Base-by-base conservation (phyloP, 148 eudicot species). In the Talinum fruticosum region DNA sequence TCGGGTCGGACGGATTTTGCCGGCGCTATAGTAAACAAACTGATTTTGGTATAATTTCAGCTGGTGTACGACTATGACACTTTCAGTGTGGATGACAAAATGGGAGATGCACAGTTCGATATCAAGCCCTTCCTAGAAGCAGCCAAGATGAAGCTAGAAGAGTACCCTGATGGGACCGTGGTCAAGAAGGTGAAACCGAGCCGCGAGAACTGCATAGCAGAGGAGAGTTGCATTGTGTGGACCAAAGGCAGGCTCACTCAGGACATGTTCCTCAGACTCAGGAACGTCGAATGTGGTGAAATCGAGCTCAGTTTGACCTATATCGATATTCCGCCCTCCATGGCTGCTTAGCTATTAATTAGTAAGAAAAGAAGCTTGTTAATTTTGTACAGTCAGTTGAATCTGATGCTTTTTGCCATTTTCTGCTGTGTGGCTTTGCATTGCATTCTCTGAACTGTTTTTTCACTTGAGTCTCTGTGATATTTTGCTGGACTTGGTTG, bases 71-170 rank as follows among this genome's bases (percentile, higher is more conserved):
- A 85, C 71, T 72, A 79, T 16, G 85, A 85, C 62, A 69, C 72
- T 23, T 80, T 85, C 75, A 62, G 81, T 13, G 44, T 71, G 53
- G 87, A 85, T 34, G 87, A 85, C 83, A 85, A 76, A 57, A 85
- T 85, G 87, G 87, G 87, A 45, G 78, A 85, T 8, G 83, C 87
- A 0, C 85, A 85, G 54, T 79, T 85, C 15, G 81, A 85, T 36
- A 72, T 85, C 36, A 72, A 44, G 59, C 59, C 80, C 15, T 79
- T 82, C 64, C n/a, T 82, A 26, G 80, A 82, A 24, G 87, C 83
- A 21, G 62, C 77, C 19, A 82, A 73, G 59, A 76, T 76, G 85
- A 76, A 76, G 19, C 45, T 67, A 1, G 28, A 73, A 37, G 83
- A 45, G 24, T 37, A 72, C 30, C 87, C 87, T 35, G 61, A 79